Conservation (phyloP, 352 stramenopile genomes). For the Phytophthora litchii region DNA sequence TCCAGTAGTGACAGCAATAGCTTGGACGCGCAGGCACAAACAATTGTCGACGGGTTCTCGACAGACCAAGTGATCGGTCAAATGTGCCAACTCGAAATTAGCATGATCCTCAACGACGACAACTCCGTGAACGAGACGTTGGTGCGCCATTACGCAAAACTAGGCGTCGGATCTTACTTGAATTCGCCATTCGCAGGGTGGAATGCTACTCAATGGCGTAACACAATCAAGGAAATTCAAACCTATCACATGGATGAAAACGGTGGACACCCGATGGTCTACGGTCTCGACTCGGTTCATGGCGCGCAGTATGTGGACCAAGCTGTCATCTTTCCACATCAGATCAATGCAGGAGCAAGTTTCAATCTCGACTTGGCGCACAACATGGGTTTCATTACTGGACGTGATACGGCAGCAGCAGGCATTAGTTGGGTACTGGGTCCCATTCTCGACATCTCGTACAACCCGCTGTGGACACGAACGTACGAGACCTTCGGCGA, state of each 20-base stretch:
- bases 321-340: constrained; percentile 85
- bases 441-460: constrained; percentile 82
- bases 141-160: constrained; percentile 53
- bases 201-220: constrained; percentile 55
- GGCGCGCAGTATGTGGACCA: constrained; percentile 85
- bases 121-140: constrained; percentile 26
- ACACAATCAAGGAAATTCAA: constrained; percentile 72
- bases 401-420: constrained; percentile 78
- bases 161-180: constrained; percentile 87
- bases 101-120: constrained; percentile 58
- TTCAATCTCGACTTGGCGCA: constrained; percentile 80
- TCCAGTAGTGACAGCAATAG: constrained; percentile 7
- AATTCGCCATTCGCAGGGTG: constrained; percentile 63
- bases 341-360: constrained; percentile 86
- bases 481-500: constrained; percentile 94
- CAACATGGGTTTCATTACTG: constrained; percentile 70
- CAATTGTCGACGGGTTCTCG: constrained; percentile 32
- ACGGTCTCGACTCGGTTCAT: constrained; percentile 89
- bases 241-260: constrained; percentile 69
- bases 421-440: constrained; percentile 89
- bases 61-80: constrained; percentile 71
- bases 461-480: constrained; percentile 84
- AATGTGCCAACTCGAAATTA: constrained; percentile 91
- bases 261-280: constrained; percentile 68
- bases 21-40: constrained; percentile 21